Evolutionary conservation across 257 asterid genomes (phyloP), one percentile per base, ranked within the genome.

Genomic region (Craterostigma plantagineum): DNA sequence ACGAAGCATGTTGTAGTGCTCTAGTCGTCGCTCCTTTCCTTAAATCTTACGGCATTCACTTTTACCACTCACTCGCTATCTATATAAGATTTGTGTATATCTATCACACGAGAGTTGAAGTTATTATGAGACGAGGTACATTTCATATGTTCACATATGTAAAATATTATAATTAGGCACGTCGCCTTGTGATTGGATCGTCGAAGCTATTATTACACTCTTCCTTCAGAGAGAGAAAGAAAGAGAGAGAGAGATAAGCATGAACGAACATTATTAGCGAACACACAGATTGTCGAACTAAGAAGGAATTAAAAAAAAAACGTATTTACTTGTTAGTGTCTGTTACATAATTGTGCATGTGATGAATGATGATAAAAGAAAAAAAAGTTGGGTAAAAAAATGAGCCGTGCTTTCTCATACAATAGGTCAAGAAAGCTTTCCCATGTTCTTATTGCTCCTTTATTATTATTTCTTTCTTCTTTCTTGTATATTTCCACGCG

Each of bases 21-120:
- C 2, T 59, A 56, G 15, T 56, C 33, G 55, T 64, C 62, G n/a
- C n/a, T 53, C 54, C 65, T 71, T 74, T 74, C 78, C 93, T 73
- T 74, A 71, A 68, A 63, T 59, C 68, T 69, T 71, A 77, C 82
- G 83, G 78, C 91, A 69, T 65, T 68, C 72, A 43, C 42, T 60
- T 52, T 57, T 49, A 15, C 42, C 50, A 49, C 62, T 52, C n/a
- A n/a, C n/a, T n/a, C n/a, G n/a, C n/a, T 48, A 44, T 51, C 30
- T 23, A 23, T 23, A 23, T 23, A 23, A 23, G n/a, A 23, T 23
- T 23, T 52, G 54, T 68, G 33, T 58, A 65, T 66, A 45, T 49
- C 73, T 47, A 55, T 66, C 75, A 63, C 30, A 6, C 36, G 51
- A 35, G 14, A 45, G 27, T 42, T 38, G 30, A 23, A 23, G 30